Evolutionary conservation across 345 rosid species (phyloP), one percentile per base, ranked within the genome.

Genomic region (Citrus unshiu): DNA sequence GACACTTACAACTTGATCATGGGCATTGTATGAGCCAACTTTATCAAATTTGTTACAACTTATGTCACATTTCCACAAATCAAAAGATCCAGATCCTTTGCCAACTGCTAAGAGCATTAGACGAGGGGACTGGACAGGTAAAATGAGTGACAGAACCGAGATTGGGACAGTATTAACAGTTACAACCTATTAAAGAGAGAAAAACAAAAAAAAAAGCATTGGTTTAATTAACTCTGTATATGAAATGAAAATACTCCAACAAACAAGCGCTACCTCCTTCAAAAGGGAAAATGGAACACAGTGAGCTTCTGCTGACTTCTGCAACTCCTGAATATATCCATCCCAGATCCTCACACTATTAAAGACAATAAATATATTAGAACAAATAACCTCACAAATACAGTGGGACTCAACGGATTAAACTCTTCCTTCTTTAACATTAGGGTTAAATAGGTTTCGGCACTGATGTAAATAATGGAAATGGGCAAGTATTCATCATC

Each of bases 21-120:
- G 98, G 65, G 90, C 92, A 81, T 87, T 88, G 82, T 74, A 81
- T 75, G 88, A 82, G 61, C 88, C 87, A 56, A 80, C 77, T 84
- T 82, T 89, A 34, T 90, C 83, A 79, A 87, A 90, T 78, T 81
- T 86, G 83, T 75, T 70, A 77, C 77, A 49, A 74, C 82, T 81
- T 84, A 80, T 79, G 68, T 93, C 91, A 54, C 87, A 87, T 30
- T 78, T 84, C 99, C 98, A 94, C 39, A 93, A 89, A 86, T 96
- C 98, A 29, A 96, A 82, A 70, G 93, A 87, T 75, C 99, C 98
- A 65, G 99, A 96, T 84, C 91, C 95, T 88, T 86, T 92, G 75
- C 99, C 99, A 58, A 92, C 77, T 72, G 97, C 99, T 84, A 96
- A 83, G 80, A 86, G 90, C 81, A 90, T 78, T 77, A 72, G 86